Conservation (phyloP, 2,329 filamentous ascomycete species). For the Hypoxylon sp. region DNA sequence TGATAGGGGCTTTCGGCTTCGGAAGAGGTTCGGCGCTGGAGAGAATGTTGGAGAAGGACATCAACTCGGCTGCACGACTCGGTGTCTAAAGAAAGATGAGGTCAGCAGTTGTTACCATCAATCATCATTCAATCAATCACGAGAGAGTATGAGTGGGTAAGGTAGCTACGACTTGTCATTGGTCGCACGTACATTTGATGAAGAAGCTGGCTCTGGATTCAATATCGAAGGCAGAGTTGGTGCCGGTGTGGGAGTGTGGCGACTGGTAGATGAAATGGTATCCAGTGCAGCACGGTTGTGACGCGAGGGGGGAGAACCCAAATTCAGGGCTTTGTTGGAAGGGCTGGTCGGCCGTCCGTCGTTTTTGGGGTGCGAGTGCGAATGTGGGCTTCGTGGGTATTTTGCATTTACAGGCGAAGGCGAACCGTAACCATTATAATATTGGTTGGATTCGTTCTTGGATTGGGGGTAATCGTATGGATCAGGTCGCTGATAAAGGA, state of each 20-base stretch:
- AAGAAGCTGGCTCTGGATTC: conserved; percentile 51
- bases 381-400: conserved; percentile 49
- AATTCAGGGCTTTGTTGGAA: conserved; percentile 50
- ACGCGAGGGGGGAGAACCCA: conserved; percentile 50
- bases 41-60: conserved; percentile 96
- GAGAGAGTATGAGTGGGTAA: not conserved
- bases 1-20: conserved; percentile 59
- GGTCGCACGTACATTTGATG: conserved; percentile 50
- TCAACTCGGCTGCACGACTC: conserved; percentile 82
- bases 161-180: not conserved
- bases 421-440: conserved; percentile 51
- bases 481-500: conserved; percentile 54
- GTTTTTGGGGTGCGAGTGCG: conserved; percentile 53
- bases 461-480: conserved; percentile 55
- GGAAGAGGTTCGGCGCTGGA: conserved; percentile 79
- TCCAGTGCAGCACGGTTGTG: conserved; percentile 47
- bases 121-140: conserved; percentile 8
- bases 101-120: conserved; percentile 26
- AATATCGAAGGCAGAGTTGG: conserved; percentile 51
- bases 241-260: conserved; percentile 49
- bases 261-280: conserved; percentile 43
- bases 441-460: conserved; percentile 53
- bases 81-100: conserved; percentile 66
- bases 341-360: conserved; percentile 49
- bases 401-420: conserved; percentile 50